Evolutionary conservation across 495 filamentous ascomycete species (phyloP).

Genomic region (Penicillium roqueforti): DNA sequence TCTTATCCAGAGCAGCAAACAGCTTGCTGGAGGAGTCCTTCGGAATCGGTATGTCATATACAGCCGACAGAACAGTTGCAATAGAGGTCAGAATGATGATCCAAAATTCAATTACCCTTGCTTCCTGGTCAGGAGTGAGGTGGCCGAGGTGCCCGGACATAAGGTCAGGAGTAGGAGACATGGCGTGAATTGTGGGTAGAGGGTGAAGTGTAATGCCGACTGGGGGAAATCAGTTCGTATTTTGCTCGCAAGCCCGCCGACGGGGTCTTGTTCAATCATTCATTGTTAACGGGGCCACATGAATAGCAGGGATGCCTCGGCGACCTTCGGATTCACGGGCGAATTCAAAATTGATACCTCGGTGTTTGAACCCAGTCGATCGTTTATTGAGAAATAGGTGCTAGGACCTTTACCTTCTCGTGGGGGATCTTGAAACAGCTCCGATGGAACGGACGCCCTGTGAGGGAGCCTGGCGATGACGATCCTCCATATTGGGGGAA

Average conservation of each 20-base stretch:
- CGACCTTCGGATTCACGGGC: background rate
- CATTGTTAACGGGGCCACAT: background rate
- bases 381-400: background rate
- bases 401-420: background rate
- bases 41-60: constrained; percentile 17
- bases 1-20: constrained; percentile 14
- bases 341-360: background rate
- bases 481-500: constrained; percentile 5
- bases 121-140: constrained; percentile 17
- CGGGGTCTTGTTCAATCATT: background rate
- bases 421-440: background rate
- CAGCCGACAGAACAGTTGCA: constrained; percentile 14
- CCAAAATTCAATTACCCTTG: constrained; percentile 20
- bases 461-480: background rate
- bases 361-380: constrained; percentile 2
- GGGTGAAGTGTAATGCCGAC: background rate
- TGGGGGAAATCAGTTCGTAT: background rate
- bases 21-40: constrained; percentile 15
- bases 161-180: constrained; percentile 9
- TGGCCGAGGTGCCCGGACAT: constrained; percentile 15
- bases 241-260: background rate
- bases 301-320: constrained; percentile 8
- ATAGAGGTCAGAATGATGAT: constrained; percentile 16
- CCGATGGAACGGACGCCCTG: background rate
- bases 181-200: background rate